Evolutionary conservation across 2,329 filamentous ascomycete genomes (phyloP), one percentile per base, ranked within the genome.

Genomic region (Colletotrichum tamarilloi): DNA sequence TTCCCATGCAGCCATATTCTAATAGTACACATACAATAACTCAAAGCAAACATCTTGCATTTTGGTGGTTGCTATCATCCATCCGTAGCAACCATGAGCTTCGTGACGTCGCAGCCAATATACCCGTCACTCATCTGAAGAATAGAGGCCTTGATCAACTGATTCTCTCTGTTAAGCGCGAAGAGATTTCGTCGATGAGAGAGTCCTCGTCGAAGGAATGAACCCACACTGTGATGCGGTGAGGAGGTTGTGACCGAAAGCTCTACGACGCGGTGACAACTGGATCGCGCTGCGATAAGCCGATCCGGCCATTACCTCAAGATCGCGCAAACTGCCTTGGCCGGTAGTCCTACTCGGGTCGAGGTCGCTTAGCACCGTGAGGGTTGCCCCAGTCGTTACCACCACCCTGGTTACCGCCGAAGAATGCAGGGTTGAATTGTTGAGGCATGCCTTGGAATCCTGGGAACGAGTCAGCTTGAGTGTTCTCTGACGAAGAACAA

Each of bases 301-400:
- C 16, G 38, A 7, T 19, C 2, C 38, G 2, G 38, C 38, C 14
- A 8, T 38, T 56, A 12, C 22, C 16, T 46, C 26, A 30, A n/a
- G 12, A 14, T 53, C 62, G 35, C 24, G 22, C 28, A 26, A 56
- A 58, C 19, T 42, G 35, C 55, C 53, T 30, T 11, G n/a, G 42
- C 28, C 67, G 24, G 19, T 60, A 62, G 30, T 62, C 71, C 81
- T 86, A 88, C 80, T 95, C 94, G 74, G 93, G 93, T 75, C 94
- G 89, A 76, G 93, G 92, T 76, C 94, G 88, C 85, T 97, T 97
- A 4, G 92, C 91, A 35, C 93, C 93, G 77, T 96, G 94, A 6
- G 94, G 94, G 78, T 96, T 96, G 87, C 93, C 94, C 82, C 91
- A 91, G 68, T 92, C 92, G 71, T 91, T 84, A 68, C 83, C 84